Conservation (phyloP, 768 basidiomycete genomes). For the Daedaleopsis sinensis region DNA sequence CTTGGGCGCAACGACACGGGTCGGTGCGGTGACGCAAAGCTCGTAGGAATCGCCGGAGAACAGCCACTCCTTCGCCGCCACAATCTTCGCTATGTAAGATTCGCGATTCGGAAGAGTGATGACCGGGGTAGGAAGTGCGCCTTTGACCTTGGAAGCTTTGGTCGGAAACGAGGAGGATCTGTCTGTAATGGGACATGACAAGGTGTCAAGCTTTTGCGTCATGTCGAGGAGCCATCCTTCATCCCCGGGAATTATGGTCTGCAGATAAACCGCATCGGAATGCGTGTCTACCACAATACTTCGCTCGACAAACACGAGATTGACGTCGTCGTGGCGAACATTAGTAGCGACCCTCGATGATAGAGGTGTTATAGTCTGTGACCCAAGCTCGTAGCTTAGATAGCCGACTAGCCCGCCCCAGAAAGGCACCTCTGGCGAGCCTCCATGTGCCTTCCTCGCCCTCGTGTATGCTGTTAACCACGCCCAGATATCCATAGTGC, state of each 20-base stretch:
- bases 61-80: conserved; percentile 71
- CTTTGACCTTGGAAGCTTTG: conserved; percentile 26
- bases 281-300: conserved; percentile 68
- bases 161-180: not conserved
- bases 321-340: conserved; percentile 65
- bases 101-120: conserved; percentile 59
- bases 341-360: conserved; percentile 25
- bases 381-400: conserved; percentile 80
- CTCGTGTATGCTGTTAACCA: conserved; percentile 78
- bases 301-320: conserved; percentile 77
- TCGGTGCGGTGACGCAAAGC: conserved; percentile 83
- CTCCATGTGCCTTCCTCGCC: conserved; percentile 47
- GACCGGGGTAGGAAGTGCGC: conserved; percentile 23
- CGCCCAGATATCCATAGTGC: conserved; percentile 63
- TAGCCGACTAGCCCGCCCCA: conserved; percentile 85
- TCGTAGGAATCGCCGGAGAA: conserved; percentile 91
- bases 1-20: conserved; percentile 54
- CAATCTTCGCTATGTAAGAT: conserved; percentile 69
- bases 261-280: conserved; percentile 56
- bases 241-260: conserved; percentile 65
- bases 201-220: conserved; percentile 32
- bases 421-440: conserved; percentile 63
- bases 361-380: conserved; percentile 53
- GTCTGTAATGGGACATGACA: conserved; percentile 16
- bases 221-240: conserved; percentile 60